Evolutionary conservation across 371 early-diverging fungal genomes (phyloP), one percentile per base, ranked within the genome.

Genomic region (Mucor racemosus): DNA sequence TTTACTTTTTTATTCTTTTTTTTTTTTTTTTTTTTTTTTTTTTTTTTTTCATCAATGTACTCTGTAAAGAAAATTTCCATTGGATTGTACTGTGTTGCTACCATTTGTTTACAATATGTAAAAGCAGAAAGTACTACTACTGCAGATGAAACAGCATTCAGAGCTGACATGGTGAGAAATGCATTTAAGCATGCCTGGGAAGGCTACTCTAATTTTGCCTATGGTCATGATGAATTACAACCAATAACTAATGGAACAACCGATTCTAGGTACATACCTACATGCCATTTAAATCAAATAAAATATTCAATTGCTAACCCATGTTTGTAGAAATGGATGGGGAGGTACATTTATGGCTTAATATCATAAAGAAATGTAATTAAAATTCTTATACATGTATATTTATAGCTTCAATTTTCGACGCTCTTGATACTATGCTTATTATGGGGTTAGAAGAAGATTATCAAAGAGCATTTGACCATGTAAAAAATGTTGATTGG

Each of bases 381-480:
- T 19, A 67, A 71, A 10, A 67, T 79, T 33, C 67, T 75, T 62
- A 73, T 85, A 26, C 26, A 3, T 26, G 26, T 26, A 33, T 68
- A 58, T 58, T 13, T 81, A 41, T 55, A 82, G 87, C 87, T 55
- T 90, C 94, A 3, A 86, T 94, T 66, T 86, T 95, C 35, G 97
- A 97, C 69, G 81, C 92, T 9, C 78, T 97, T 39, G 97, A 96
- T 67, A 95, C 97, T 0, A 82, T 94, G 59, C 68, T 86, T 39
- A 79, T 98, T 40, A 92, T 96, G 93, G 91, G 87, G 0, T 70
- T 95, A 38, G 79, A 83, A n/a, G 80, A 85, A 0, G 94, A 94
- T 64, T 97, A 89, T 71, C 50, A 79, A 15, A 75, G 80, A 40
- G 93, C 93, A 33, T 73, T 87, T 33, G 76, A 79, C 3, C 90